Evolutionary conservation across 352 stramenopile species (phyloP).

Genomic region (Stramenopiles sp.): DNA sequence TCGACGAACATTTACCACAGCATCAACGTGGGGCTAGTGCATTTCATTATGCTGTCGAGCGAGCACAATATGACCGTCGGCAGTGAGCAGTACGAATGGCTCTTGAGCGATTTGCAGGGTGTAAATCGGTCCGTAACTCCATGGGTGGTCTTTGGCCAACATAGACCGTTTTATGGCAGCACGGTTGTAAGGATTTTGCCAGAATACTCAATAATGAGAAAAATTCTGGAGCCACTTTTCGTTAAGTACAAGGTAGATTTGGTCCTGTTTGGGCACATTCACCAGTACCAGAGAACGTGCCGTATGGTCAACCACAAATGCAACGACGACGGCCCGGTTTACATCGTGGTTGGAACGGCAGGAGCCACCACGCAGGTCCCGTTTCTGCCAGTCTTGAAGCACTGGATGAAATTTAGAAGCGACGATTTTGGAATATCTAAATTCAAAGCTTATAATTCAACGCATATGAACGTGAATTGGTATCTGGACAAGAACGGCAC

Average conservation of each 20-base stretch:
- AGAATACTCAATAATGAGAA: background rate
- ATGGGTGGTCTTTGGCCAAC: background rate
- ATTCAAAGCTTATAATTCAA: background rate
- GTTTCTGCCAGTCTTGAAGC: background rate
- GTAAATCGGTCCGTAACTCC: background rate
- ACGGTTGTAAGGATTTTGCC: background rate
- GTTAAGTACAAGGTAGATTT: constrained; percentile 1
- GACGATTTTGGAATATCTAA: background rate
- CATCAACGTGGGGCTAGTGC: constrained; percentile 8
- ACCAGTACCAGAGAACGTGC: constrained; percentile 9
- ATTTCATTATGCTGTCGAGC: background rate
- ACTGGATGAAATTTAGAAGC: background rate
- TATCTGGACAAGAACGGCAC: background rate
- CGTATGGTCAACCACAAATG: background rate
- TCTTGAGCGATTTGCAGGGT: background rate
- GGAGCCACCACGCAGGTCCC: background rate
- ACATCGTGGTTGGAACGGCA: background rate
- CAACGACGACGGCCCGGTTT: background rate
- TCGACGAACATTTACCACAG: background rate
- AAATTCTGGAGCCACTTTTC: background rate
- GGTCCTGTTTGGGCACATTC: background rate
- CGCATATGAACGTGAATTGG: background rate
- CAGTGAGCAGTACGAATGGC: background rate
- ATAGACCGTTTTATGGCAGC: background rate
- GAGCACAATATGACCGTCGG: background rate